Conservation (phyloP, 2,329 filamentous ascomycete genomes). For the Diaporthe vexans region DNA sequence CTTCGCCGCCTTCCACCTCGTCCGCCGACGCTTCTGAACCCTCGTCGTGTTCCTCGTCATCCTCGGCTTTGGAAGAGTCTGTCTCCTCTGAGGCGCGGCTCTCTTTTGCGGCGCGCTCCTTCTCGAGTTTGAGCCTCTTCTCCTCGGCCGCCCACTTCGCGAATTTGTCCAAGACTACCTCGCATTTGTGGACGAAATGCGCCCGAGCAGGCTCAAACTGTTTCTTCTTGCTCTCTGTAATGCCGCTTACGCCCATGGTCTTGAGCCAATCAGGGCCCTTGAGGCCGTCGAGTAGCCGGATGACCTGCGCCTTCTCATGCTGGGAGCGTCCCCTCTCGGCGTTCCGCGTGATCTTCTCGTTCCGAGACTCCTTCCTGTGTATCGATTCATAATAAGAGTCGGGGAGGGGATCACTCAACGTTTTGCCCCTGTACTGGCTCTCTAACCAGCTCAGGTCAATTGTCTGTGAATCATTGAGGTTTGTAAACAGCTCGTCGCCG, state of each 20-base stretch:
- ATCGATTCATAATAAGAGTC: conserved; percentile 67
- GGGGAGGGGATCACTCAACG: conserved; percentile 67
- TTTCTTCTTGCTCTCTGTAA: conserved; percentile 89
- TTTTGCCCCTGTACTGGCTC: conserved; percentile 59
- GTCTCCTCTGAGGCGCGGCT: conserved; percentile 47
- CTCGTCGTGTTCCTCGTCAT: conserved; percentile 52
- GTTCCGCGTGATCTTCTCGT: conserved; percentile 74
- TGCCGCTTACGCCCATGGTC: conserved; percentile 87
- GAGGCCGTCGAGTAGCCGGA: conserved; percentile 81
- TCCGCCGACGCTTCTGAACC: conserved; percentile 47
- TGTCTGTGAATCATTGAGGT: conserved; percentile 68
- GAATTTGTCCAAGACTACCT: conserved; percentile 88
- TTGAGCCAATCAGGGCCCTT: conserved; percentile 94
- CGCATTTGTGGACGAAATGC: conserved; percentile 87
- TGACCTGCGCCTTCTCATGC: conserved; percentile 76
- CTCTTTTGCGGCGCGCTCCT: conserved; percentile 72
- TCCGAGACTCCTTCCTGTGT: conserved; percentile 71
- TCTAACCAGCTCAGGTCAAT: conserved; percentile 70
- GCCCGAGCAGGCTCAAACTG: conserved; percentile 87
- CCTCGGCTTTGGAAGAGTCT: conserved; percentile 40
- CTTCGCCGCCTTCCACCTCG: conserved; percentile 46
- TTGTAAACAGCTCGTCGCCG: conserved; percentile 68
- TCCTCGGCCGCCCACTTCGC: conserved; percentile 90
- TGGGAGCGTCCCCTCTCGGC: conserved; percentile 75
- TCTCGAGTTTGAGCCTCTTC: conserved; percentile 83